Conservation (phyloP, 2,329 filamentous ascomycete genomes). For the Hymenoscyphus infarciens region DNA sequence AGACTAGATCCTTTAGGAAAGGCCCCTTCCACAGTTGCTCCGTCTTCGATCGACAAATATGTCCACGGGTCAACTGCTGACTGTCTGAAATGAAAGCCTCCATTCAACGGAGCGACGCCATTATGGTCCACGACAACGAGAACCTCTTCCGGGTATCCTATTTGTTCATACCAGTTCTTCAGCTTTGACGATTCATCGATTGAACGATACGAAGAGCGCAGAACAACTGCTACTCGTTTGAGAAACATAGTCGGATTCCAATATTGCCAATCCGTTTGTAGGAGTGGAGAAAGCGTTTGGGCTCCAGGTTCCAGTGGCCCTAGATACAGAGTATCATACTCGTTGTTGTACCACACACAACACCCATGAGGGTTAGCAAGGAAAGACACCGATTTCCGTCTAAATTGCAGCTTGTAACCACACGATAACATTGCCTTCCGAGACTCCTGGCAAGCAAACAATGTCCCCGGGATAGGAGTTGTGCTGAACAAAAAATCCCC, state of each 20-base stretch:
- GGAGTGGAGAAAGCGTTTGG: too few species aligned
- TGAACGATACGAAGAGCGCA: too few species aligned
- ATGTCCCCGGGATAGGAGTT: neutral
- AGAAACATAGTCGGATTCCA: too few species aligned
- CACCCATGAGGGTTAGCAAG: too few species aligned
- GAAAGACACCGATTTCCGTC: too few species aligned
- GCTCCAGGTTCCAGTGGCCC: neutral
- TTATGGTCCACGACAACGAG: neutral
- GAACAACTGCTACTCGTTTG: too few species aligned
- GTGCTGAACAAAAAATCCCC: neutral
- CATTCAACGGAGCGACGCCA: too few species aligned
- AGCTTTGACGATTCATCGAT: too few species aligned
- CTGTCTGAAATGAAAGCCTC: neutral
- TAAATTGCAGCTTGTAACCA: neutral
- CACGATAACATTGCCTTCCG: neutral
- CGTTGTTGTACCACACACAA: neutral
- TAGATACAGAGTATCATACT: neutral
- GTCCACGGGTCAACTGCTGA: neutral
- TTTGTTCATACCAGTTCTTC: too few species aligned
- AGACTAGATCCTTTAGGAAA: neutral
- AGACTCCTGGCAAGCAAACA: neutral
- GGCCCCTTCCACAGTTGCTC: neutral
- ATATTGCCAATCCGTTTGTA: too few species aligned
- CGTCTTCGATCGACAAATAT: neutral
- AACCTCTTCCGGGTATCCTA: neutral